Evolutionary conservation across 768 basidiomycete species (phyloP).

Genomic region (Boletus insuetus): DNA sequence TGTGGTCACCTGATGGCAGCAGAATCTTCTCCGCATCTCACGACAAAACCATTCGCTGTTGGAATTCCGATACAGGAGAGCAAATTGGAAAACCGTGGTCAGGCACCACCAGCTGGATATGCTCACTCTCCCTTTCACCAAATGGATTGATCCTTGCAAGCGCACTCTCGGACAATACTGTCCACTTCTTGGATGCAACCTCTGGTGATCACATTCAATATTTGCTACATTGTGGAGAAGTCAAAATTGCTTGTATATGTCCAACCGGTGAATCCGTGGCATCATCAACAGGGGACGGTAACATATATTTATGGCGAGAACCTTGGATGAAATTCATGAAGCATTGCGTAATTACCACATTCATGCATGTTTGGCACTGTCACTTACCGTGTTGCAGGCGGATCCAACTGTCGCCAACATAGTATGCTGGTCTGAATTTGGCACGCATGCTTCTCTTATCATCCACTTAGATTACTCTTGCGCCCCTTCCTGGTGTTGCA

Average conservation of each 20-base stretch:
- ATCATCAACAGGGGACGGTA: background rate
- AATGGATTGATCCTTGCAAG: conserved; percentile 2
- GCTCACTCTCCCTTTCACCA: background rate
- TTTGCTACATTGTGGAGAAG: background rate
- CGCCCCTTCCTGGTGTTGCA: too few relatives aligned
- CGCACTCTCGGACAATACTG: background rate
- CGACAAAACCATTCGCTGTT: background rate
- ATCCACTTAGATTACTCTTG: too few relatives aligned
- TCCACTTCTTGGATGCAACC: conserved; percentile 1
- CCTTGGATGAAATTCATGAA: too few relatives aligned
- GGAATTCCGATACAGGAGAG: background rate
- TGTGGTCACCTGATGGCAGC: background rate
- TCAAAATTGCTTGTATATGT: background rate
- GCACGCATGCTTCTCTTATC: too few relatives aligned
- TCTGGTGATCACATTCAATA: background rate
- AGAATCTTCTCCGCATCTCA: background rate
- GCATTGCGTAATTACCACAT: too few relatives aligned
- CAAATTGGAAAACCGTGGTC: background rate
- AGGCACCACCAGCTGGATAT: background rate
- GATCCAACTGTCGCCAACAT: too few relatives aligned
- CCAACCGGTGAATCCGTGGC: background rate
- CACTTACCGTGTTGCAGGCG: too few relatives aligned
- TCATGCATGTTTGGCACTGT: too few relatives aligned
- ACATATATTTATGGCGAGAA: background rate
- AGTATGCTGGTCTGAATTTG: too few relatives aligned